Percentiles rank a stretch among this genome's conserved stretches.
phyloP scores from a whole-genome alignment of 257 asterid species.

The Primulina eburnea region DNA sequence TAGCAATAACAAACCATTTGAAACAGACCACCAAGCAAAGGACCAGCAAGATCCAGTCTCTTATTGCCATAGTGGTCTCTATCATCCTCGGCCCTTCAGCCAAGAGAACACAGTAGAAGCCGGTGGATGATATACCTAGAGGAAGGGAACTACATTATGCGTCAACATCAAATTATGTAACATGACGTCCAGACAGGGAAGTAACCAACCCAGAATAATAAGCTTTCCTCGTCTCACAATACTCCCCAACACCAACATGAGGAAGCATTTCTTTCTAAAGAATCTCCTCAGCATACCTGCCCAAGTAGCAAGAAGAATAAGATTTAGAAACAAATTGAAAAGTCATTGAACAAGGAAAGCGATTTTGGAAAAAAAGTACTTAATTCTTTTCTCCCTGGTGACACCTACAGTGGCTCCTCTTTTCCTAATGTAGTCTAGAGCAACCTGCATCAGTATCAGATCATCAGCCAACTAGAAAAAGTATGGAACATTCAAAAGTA shows the following conservation, averaged over 20 bases:
- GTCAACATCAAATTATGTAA: slow-evolving; percentile 21
- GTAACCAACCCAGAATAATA: slow-evolving; percentile 81
- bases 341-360: slow-evolving; percentile 6
- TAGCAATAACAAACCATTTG: slow-evolving; percentile 65
- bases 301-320: slow-evolving; percentile 21
- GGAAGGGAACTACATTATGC: slow-evolving; percentile 17
- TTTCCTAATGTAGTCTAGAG: slow-evolving; percentile 93
- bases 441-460: slow-evolving; percentile 57
- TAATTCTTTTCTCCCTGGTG: slow-evolving; percentile 89
- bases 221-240: slow-evolving; percentile 94
- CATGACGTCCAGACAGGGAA: slow-evolving; percentile 3
- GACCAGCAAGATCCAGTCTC: slow-evolving; percentile 98
- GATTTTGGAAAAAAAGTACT: slow-evolving; percentile 45
- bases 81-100: slow-evolving; percentile 66
- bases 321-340: slow-evolving; percentile 17
- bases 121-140: slow-evolving; percentile 87
- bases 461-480: not conserved
- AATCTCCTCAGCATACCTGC: slow-evolving; percentile 91
- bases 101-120: slow-evolving; percentile 87
- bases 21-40: slow-evolving; percentile 91
- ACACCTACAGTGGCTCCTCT: slow-evolving; percentile 99
- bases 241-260: slow-evolving; percentile 93
- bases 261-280: slow-evolving; percentile 99
- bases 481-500: not conserved
- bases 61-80: slow-evolving; percentile 98